phyloP scores from a whole-genome alignment of 1,284 basidiomycete species.

The Pterula multifida region DNA sequence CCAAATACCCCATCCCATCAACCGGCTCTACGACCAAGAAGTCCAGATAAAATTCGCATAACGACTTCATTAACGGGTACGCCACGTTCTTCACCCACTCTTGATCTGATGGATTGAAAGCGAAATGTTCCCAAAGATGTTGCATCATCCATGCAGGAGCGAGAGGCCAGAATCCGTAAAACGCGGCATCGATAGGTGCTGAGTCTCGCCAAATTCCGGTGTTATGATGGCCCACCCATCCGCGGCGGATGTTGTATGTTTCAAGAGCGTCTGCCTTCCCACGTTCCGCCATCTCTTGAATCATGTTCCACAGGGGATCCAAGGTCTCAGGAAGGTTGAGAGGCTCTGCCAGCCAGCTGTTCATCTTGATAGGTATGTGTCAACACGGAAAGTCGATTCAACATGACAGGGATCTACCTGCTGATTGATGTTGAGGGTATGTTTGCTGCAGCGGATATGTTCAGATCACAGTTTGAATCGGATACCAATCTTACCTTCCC shows the following conservation, averaged over 20 bases:
- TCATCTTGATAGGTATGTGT: slow-evolving; percentile 6
- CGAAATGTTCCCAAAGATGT: slow-evolving; percentile 12
- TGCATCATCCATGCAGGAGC: slow-evolving; percentile 12
- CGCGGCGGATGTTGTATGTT: slow-evolving; percentile 8
- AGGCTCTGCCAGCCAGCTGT: slow-evolving; percentile 10
- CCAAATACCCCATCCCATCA: slow-evolving; percentile 9
- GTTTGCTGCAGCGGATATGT: slow-evolving; percentile 9
- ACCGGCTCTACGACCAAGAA: slow-evolving; percentile 8
- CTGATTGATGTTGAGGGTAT: slow-evolving; percentile 11
- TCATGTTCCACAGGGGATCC: slow-evolving; percentile 10
- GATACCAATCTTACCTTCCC: slow-evolving; percentile 9
- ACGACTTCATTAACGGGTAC: slow-evolving; percentile 12
- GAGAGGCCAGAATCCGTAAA: slow-evolving; percentile 13
- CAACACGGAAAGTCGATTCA: too few relatives aligned
- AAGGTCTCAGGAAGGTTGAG: slow-evolving; percentile 10
- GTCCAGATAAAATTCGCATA: slow-evolving; percentile 13
- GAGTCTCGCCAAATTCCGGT: slow-evolving; percentile 9
- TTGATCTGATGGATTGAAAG: slow-evolving; percentile 9
- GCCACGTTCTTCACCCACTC: slow-evolving; percentile 9
- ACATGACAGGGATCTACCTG: slow-evolving; percentile 7
- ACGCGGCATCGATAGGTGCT: slow-evolving; percentile 12
- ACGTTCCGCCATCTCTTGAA: slow-evolving; percentile 9
- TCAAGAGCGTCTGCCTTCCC: slow-evolving; percentile 5
- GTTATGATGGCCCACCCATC: background rate
- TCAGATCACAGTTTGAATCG: background rate